Percentiles rank a stretch among this genome's conserved stretches.
Evolutionary conservation across 2,329 filamentous ascomycete genomes (phyloP).

Genomic region (Eutypa lata): DNA sequence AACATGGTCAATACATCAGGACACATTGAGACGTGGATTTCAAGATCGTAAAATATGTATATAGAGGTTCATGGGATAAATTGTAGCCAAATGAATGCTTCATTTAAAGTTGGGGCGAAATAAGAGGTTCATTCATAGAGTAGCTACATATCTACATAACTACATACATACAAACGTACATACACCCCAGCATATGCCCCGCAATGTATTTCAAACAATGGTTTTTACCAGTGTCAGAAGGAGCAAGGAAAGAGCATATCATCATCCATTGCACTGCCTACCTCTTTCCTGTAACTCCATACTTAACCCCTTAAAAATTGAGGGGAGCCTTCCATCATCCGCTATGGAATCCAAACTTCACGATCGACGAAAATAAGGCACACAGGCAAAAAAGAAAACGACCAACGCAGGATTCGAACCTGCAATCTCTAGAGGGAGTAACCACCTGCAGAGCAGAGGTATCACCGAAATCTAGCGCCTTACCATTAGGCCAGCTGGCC

Average conservation of each 20-base stretch:
- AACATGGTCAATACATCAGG: no score
- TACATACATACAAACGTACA: background rate
- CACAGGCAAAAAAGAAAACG: slow-evolving; percentile 14
- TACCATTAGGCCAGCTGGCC: slow-evolving; percentile 28
- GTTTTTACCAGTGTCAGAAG: background rate
- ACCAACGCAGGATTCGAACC: slow-evolving; percentile 30
- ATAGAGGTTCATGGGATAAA: no score
- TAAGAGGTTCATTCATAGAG: background rate
- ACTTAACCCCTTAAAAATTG: no score
- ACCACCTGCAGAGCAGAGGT: no score
- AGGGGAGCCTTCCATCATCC: no score
- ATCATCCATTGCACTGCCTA: background rate
- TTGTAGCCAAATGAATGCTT: no score
- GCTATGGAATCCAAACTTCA: no score
- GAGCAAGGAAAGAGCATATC: background rate
- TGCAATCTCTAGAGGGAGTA: slow-evolving; percentile 28
- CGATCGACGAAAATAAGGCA: no score
- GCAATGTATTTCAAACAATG: background rate
- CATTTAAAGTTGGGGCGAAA: background rate
- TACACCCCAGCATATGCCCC: no score
- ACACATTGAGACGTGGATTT: no score
- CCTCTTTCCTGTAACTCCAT: no score
- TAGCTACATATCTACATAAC: background rate
- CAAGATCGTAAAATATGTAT: no score
- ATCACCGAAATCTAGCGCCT: slow-evolving; percentile 32